Percentiles rank a stretch among this genome's conserved stretches.
These are phyloP conservation scores for Sclerotinia borealis DNA, from an alignment of 2,329 filamentous ascomycete genomes.

Conservation along the genomic window DNA sequence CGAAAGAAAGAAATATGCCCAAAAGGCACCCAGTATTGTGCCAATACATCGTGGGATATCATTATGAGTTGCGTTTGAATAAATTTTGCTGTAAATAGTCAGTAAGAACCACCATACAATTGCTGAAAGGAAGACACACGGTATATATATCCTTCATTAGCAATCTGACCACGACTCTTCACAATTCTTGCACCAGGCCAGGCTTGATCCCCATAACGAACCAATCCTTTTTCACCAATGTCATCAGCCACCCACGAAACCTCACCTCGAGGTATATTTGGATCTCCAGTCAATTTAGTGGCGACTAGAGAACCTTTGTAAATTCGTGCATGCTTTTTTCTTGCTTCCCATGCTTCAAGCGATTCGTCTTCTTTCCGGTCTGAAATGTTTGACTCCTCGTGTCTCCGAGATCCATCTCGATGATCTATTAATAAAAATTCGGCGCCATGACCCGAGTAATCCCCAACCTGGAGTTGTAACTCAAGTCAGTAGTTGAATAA, in stretches of 20 bases:
- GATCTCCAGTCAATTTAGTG: slow-evolving; percentile 87
- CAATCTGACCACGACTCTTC: slow-evolving; percentile 70
- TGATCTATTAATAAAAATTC: slow-evolving; percentile 84
- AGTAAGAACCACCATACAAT: not conserved
- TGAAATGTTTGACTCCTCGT: slow-evolving; percentile 37
- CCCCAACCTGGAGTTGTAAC: slow-evolving; percentile 44
- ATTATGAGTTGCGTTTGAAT: slow-evolving; percentile 73
- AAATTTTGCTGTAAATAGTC: slow-evolving; percentile 55
- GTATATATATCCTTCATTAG: slow-evolving; percentile 61
- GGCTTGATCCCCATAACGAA: slow-evolving; percentile 59
- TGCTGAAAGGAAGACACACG: slow-evolving; percentile 49
- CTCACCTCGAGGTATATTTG: slow-evolving; percentile 82
- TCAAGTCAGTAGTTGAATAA: not conserved
- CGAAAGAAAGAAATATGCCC: slow-evolving; percentile 56
- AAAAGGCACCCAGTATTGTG: slow-evolving; percentile 71
- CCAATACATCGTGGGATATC: slow-evolving; percentile 68
- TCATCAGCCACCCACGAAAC: slow-evolving; percentile 76
- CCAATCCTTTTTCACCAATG: slow-evolving; percentile 59
- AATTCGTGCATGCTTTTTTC: slow-evolving; percentile 42
- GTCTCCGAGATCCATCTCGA: slow-evolving; percentile 45
- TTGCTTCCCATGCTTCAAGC: slow-evolving; percentile 40
- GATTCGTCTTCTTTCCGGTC: slow-evolving; percentile 38
- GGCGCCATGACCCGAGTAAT: slow-evolving; percentile 81
- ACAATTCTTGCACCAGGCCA: slow-evolving; percentile 74
- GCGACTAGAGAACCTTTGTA: slow-evolving; percentile 69